Evolutionary conservation across 352 stramenopile genomes (phyloP).

Genomic region (Globisporangium cylindrosporum): DNA sequence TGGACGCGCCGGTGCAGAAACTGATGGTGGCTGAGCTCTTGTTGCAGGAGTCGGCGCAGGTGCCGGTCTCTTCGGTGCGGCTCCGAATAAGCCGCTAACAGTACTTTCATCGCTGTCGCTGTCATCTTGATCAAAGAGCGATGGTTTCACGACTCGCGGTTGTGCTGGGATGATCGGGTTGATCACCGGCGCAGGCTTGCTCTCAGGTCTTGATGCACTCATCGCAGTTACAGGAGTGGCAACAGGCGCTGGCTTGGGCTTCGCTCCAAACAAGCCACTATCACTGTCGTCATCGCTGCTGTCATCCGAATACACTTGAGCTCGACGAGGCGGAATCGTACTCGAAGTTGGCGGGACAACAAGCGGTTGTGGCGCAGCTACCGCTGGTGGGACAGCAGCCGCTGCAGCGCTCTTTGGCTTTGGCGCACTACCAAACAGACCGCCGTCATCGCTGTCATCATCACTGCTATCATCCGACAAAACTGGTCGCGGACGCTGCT

Average conservation of each 20-base stretch:
- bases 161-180: neutral
- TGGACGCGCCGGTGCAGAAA: slow-evolving; percentile 15
- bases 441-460: slow-evolving; percentile 3
- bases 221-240: neutral
- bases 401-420: neutral
- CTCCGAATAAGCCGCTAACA: slow-evolving; percentile 34
- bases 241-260: neutral
- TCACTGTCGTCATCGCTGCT: neutral
- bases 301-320: neutral
- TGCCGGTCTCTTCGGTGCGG: slow-evolving; percentile 1
- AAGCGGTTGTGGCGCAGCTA: neutral
- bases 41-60: neutral
- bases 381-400: neutral
- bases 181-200: neutral
- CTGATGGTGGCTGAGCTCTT: neutral
- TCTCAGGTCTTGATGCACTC: neutral
- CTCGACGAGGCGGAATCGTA: neutral
- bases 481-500: slow-evolving; percentile 36
- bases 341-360: neutral
- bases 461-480: slow-evolving; percentile 37
- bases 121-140: neutral
- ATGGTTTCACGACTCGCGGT: neutral
- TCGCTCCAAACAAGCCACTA: neutral
- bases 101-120: slow-evolving; percentile 22
- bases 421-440: neutral